Evolutionary conservation across 371 early-diverging fungal genomes (phyloP).

Genomic region (Circinella minor): DNA sequence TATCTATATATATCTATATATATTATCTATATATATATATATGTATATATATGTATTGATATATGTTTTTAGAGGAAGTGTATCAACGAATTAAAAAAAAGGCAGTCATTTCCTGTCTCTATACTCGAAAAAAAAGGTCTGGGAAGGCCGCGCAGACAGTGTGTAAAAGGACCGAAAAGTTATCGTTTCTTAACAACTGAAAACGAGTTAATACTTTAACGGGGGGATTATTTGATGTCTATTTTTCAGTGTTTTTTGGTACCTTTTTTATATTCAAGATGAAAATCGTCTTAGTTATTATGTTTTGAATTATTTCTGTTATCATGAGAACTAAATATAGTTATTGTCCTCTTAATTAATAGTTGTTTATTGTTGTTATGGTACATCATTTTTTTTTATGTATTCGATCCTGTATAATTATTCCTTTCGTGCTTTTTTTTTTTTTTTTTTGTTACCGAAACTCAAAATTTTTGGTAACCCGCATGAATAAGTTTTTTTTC

Average conservation of each 20-base stretch:
- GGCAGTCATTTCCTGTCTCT: not conserved
- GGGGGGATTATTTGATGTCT: not conserved
- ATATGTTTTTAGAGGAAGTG: no score
- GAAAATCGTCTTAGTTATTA: no score
- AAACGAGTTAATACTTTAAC: not conserved
- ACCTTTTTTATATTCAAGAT: no score
- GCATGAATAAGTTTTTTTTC: not conserved
- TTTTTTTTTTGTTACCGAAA: not conserved
- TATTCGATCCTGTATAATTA: no score
- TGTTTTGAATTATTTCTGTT: no score
- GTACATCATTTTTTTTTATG: not conserved
- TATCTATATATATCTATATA: no score
- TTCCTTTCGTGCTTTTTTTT: not conserved
- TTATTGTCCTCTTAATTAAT: no score
- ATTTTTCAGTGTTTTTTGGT: not conserved
- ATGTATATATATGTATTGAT: no score
- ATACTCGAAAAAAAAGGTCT: not conserved
- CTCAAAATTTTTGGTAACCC: not conserved
- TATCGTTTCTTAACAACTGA: not conserved
- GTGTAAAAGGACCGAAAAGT: not conserved
- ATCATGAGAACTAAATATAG: no score
- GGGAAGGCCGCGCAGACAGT: not conserved
- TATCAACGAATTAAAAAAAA: conserved; percentile 2
- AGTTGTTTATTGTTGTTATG: no score
- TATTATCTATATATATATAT: no score